Evolutionary conservation across 192 early-diverging fungal genomes (phyloP).

Genomic region (Thamnidium elegans): DNA sequence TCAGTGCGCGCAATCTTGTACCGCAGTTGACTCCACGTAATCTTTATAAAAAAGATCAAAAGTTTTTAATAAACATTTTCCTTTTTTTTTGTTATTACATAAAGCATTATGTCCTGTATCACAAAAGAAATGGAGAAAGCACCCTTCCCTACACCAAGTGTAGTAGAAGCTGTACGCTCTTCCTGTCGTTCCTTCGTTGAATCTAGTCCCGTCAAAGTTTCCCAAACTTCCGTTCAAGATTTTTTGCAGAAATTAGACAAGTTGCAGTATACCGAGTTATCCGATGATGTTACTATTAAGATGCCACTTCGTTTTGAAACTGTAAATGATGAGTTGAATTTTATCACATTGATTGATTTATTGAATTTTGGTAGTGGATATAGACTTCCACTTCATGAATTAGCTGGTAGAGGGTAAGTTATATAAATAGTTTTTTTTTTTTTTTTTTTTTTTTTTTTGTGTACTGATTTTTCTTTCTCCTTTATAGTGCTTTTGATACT

Average conservation of each 20-base stretch:
- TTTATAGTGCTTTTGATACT: slow-evolving; percentile 72
- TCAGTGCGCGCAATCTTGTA: no score
- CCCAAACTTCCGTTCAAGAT: slow-evolving; percentile 22
- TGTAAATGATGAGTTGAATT: slow-evolving; percentile 71
- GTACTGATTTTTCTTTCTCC: no score
- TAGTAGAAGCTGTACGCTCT: slow-evolving; percentile 32
- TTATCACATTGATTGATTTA: slow-evolving; percentile 70
- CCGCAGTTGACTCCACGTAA: no score
- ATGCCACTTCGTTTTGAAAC: slow-evolving; percentile 79
- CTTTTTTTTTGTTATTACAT: no score
- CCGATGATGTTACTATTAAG: slow-evolving; percentile 47
- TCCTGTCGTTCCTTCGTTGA: slow-evolving; percentile 34
- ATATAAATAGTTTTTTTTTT: neutral
- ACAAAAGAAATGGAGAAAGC: no score
- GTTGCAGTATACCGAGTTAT: slow-evolving; percentile 37
- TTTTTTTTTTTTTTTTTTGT: neutral
- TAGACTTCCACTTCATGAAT: slow-evolving; percentile 60
- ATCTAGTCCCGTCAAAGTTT: slow-evolving; percentile 30
- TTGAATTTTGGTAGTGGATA: slow-evolving; percentile 81
- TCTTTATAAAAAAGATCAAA: no score
- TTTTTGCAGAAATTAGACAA: slow-evolving; percentile 39
- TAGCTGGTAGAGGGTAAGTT: slow-evolving; percentile 47
- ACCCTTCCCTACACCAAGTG: no score
- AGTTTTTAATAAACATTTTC: no score
- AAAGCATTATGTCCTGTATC: no score